These are phyloP conservation scores for Xanthoconium purpureum DNA, from an alignment of 768 basidiomycete genomes.

Conservation along the genomic window DNA sequence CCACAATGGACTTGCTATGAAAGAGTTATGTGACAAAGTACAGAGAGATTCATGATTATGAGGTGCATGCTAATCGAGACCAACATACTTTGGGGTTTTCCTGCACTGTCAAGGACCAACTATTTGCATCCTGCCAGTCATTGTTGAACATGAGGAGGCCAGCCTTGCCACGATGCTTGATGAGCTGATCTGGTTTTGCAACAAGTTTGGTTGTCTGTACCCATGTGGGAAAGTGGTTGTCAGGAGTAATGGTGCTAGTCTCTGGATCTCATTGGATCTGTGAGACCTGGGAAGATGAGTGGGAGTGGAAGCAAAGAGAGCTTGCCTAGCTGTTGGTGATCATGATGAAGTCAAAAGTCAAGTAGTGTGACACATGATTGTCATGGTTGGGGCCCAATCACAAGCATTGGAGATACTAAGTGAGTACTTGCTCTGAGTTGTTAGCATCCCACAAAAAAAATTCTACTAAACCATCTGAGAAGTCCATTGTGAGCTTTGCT, in stretches of 20 bases:
- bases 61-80: not conserved
- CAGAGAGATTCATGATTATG: constrained; percentile 15
- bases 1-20: constrained; percentile 78
- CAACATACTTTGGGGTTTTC: constrained; percentile 74
- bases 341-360: no score
- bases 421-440: no score
- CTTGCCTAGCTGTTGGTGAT: no score
- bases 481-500: no score
- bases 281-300: constrained; percentile 72
- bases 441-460: no score
- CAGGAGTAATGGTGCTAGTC: constrained; percentile 58
- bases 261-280: constrained; percentile 81
- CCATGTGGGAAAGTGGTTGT: constrained; percentile 69
- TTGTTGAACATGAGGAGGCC: constrained; percentile 95
- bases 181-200: constrained; percentile 98
- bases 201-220: constrained; percentile 85
- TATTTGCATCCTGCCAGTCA: constrained; percentile 81
- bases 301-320: no score
- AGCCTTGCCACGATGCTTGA: constrained; percentile 99
- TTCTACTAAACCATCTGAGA: no score
- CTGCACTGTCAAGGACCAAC: constrained; percentile 87
- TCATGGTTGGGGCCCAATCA: no score
- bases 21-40: constrained; percentile 25
- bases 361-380: no score
- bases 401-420: no score